Evolutionary conservation across 1,139 yeast species (phyloP).

Genomic region (Pichia sp.): DNA sequence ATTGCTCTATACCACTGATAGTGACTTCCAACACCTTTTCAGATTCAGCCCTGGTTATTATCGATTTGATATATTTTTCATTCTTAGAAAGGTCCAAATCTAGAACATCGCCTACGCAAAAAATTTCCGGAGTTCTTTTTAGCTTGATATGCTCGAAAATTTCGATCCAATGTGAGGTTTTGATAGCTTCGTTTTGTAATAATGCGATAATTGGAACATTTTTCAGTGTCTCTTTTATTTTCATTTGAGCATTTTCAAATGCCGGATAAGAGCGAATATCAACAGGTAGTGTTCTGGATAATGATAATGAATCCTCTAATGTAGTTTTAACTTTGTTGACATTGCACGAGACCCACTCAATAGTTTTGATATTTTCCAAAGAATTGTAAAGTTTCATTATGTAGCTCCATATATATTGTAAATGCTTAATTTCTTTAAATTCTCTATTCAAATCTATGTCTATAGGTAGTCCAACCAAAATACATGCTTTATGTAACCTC

Average conservation of each 20-base stretch:
- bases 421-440: slow-evolving; percentile 51
- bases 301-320: slow-evolving; percentile 48
- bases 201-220: slow-evolving; percentile 42
- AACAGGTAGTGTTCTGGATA: slow-evolving; percentile 52
- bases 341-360: slow-evolving; percentile 50
- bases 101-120: slow-evolving; percentile 53
- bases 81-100: slow-evolving; percentile 47
- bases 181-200: slow-evolving; percentile 54
- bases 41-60: slow-evolving; percentile 64
- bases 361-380: slow-evolving; percentile 42
- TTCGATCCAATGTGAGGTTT: slow-evolving; percentile 66
- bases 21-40: slow-evolving; percentile 65
- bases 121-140: slow-evolving; percentile 25
- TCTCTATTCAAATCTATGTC: slow-evolving; percentile 30
- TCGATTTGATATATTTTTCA: slow-evolving; percentile 42
- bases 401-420: slow-evolving; percentile 63
- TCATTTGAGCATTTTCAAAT: slow-evolving; percentile 53
- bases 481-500: slow-evolving; percentile 41
- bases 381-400: slow-evolving; percentile 41
- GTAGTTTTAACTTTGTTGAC: slow-evolving; percentile 45
- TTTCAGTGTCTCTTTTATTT: slow-evolving; percentile 41
- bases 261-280: slow-evolving; percentile 66
- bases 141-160: slow-evolving; percentile 36
- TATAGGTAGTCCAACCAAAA: slow-evolving; percentile 39
- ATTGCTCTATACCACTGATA: slow-evolving; percentile 38